These are phyloP conservation scores for Tuber aestivum DNA, from an alignment of 495 filamentous ascomycete genomes.

Conservation along the genomic window DNA sequence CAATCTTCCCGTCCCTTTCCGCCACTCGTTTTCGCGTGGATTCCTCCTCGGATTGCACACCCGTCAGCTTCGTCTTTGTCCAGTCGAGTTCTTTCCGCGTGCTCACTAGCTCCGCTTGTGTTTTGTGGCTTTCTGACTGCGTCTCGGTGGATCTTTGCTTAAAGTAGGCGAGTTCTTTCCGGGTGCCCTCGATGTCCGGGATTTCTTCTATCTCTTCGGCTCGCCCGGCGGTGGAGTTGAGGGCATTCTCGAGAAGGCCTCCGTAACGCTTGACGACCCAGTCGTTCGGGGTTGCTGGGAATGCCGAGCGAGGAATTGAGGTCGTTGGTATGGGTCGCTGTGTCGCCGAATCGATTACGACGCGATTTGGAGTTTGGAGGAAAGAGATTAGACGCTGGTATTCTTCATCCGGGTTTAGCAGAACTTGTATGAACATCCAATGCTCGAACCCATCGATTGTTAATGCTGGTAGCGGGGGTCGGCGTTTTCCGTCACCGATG, in stretches of 20 bases:
- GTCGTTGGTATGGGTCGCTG: not conserved
- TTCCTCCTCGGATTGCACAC: not conserved
- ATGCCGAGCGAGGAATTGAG: conserved; percentile 16
- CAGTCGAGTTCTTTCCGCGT: not conserved
- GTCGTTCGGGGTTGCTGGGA: conserved; percentile 7
- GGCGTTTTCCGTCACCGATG: conserved; percentile 22
- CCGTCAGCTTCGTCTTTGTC: not conserved
- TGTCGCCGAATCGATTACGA: conserved; percentile 10
- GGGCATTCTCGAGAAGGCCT: conserved; percentile 16
- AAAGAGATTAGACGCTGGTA: conserved; percentile 15
- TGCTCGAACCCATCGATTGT: conserved; percentile 31
- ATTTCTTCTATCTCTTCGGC: conserved; percentile 9
- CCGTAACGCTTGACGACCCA: conserved; percentile 16
- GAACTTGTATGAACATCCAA: conserved; percentile 25
- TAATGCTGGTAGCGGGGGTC: conserved; percentile 22
- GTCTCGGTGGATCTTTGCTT: conserved; percentile 14
- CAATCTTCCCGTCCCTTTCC: conserved; percentile 1
- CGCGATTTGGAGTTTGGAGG: not conserved
- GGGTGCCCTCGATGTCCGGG: conserved; percentile 12
- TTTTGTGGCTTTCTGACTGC: conserved; percentile 5
- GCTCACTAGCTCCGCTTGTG: conserved; percentile 5
- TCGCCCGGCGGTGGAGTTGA: not conserved
- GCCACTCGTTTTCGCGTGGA: not conserved
- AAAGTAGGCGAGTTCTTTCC: conserved; percentile 13
- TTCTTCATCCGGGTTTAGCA: conserved; percentile 25